These are phyloP conservation scores for Fistulifera pelliculosa DNA, from an alignment of 108 stramenopile genomes.

Conservation along the genomic window DNA sequence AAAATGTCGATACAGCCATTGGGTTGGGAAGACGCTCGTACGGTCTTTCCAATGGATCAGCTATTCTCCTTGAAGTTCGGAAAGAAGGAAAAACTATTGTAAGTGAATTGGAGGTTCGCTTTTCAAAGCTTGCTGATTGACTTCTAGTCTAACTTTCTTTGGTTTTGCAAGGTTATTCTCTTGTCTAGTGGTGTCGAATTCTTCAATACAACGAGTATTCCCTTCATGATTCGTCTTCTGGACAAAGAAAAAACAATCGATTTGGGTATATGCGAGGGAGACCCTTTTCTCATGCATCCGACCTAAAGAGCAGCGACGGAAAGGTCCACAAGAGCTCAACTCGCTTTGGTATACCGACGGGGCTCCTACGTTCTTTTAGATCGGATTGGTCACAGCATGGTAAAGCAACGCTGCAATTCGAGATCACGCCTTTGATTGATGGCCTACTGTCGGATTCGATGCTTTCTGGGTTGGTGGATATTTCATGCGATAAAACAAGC, in stretches of 20 bases:
- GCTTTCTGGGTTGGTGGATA: background rate
- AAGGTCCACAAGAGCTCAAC: slow-evolving; percentile 4
- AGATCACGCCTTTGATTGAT: background rate
- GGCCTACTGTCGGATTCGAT: background rate
- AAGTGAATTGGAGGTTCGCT: slow-evolving; percentile 9
- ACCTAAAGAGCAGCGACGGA: background rate
- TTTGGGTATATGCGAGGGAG: slow-evolving; percentile 23
- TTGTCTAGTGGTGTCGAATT: slow-evolving; percentile 58
- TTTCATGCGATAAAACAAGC: background rate
- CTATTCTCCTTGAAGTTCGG: slow-evolving; percentile 44
- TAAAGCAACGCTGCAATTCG: background rate
- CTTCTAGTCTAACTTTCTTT: background rate
- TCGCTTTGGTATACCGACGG: slow-evolving; percentile 12
- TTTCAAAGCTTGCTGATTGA: background rate
- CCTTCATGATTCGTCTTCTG: slow-evolving; percentile 39
- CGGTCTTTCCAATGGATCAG: slow-evolving; percentile 21
- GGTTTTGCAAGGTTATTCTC: slow-evolving; percentile 44
- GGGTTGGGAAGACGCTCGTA: slow-evolving; percentile 31
- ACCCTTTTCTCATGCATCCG: background rate
- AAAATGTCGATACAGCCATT: slow-evolving; percentile 47
- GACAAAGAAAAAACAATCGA: slow-evolving; percentile 23
- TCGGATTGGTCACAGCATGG: slow-evolving; percentile 1
- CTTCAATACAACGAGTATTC: slow-evolving; percentile 46
- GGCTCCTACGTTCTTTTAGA: slow-evolving; percentile 5
- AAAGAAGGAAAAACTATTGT: slow-evolving; percentile 74